These are phyloP conservation scores for Zygosaccharomyces sapae DNA, from an alignment of 1,139 yeast species.

Conservation along the genomic window DNA sequence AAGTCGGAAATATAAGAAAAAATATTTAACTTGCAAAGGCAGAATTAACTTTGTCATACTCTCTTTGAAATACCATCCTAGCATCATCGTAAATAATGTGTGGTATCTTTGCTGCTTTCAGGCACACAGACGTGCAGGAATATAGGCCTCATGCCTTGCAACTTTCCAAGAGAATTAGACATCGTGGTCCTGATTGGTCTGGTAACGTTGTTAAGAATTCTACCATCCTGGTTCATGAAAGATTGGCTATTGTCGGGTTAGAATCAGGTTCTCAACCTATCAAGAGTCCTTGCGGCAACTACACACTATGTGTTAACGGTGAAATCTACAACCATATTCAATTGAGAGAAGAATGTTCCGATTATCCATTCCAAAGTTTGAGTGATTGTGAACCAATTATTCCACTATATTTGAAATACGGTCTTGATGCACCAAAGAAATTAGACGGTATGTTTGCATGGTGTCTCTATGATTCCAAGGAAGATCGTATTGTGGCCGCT, in stretches of 20 bases:
- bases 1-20: background rate
- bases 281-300: constrained; percentile 69
- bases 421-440: constrained; percentile 81
- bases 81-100: constrained; percentile 53
- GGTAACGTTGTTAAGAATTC: constrained; percentile 78
- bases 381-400: constrained; percentile 97
- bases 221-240: constrained; percentile 85
- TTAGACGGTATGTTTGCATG: constrained; percentile 98
- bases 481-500: constrained; percentile 90
- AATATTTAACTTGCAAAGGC: too few relatives aligned
- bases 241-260: constrained; percentile 92
- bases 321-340: constrained; percentile 96
- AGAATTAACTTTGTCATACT: too few relatives aligned
- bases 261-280: constrained; percentile 98
- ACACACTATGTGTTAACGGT: constrained; percentile 85
- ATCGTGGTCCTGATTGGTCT: constrained; percentile 99
- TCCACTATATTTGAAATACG: constrained; percentile 85
- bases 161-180: constrained; percentile 87
- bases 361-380: constrained; percentile 76
- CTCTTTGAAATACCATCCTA: too few relatives aligned
- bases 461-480: constrained; percentile 77
- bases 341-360: constrained; percentile 67
- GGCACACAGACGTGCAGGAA: constrained; percentile 69
- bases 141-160: constrained; percentile 88
- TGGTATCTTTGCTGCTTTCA: constrained; percentile 94